These are phyloP conservation scores for Nigrograna mackinnonii DNA, from an alignment of 2,329 filamentous ascomycete genomes.

Conservation along the genomic window DNA sequence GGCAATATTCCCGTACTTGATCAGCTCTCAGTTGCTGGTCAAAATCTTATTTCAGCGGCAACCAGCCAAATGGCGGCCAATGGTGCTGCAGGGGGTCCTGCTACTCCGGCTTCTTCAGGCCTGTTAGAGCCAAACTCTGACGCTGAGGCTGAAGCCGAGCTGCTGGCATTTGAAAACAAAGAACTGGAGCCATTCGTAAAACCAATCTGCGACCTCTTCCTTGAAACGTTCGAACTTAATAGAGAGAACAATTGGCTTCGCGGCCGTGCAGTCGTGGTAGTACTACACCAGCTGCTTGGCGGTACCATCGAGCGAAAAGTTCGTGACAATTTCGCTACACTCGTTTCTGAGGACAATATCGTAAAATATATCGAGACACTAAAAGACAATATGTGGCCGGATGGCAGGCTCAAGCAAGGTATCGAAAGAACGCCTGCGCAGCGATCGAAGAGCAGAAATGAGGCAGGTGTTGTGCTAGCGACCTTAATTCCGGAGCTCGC, in stretches of 20 bases:
- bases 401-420: slow-evolving; percentile 57
- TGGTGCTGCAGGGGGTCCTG: slow-evolving; percentile 16
- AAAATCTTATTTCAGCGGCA: slow-evolving; percentile 82
- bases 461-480: slow-evolving; percentile 86
- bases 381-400: slow-evolving; percentile 82
- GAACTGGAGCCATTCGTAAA: slow-evolving; percentile 96
- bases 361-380: slow-evolving; percentile 74
- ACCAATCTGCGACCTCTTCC: slow-evolving; percentile 95
- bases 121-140: slow-evolving; percentile 54
- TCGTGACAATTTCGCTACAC: slow-evolving; percentile 75
- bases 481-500: slow-evolving; percentile 90
- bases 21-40: slow-evolving; percentile 88
- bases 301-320: slow-evolving; percentile 97
- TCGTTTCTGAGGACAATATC: slow-evolving; percentile 78
- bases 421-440: slow-evolving; percentile 69
- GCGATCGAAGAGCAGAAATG: slow-evolving; percentile 78
- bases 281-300: slow-evolving; percentile 91
- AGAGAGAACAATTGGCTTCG: slow-evolving; percentile 96
- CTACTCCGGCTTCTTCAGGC: slow-evolving; percentile 48
- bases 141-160: slow-evolving; percentile 86
- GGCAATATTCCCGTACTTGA: slow-evolving; percentile 96
- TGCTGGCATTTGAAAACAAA: slow-evolving; percentile 82
- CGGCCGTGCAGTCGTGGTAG: slow-evolving; percentile 91
- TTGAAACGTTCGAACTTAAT: slow-evolving; percentile 94
- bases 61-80: slow-evolving; percentile 53